phyloP scores from a whole-genome alignment of 768 basidiomycete genomes.

The Boletus reticuloceps region DNA sequence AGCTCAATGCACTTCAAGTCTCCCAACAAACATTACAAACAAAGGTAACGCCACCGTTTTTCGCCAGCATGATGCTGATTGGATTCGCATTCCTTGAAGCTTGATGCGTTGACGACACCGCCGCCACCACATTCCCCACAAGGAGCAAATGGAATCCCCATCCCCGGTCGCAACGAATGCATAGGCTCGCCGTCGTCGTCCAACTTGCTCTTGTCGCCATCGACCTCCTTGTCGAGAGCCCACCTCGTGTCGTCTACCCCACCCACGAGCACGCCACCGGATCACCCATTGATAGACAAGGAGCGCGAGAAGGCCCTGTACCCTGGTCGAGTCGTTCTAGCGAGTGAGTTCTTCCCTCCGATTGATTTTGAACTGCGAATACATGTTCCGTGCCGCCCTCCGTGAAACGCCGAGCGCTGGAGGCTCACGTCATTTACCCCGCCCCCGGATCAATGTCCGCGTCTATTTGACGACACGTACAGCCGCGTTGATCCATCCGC shows the following conservation, averaged over 20 bases:
- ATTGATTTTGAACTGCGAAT: background rate
- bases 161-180: conserved; percentile 22
- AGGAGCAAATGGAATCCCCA: conserved; percentile 24
- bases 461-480: conserved; percentile 7
- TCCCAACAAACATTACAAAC: conserved; percentile 77
- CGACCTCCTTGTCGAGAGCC: conserved; percentile 23
- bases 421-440: conserved; percentile 2
- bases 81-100: conserved; percentile 31
- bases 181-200: conserved; percentile 23
- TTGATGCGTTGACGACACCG: conserved; percentile 43
- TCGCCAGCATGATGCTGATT: background rate
- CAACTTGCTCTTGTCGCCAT: conserved; percentile 29
- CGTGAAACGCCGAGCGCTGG: background rate
- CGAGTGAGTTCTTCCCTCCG: conserved; percentile 53
- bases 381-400: background rate
- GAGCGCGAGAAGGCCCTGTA: conserved; percentile 76
- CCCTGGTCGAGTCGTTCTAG: conserved; percentile 78
- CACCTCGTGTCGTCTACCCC: conserved; percentile 30
- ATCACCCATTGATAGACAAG: conserved; percentile 42
- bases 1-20: conserved; percentile 68
- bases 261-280: conserved; percentile 13
- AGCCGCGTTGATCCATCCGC: conserved; percentile 1
- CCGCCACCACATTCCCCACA: conserved; percentile 28
- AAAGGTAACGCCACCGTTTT: conserved; percentile 48
- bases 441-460: conserved; percentile 12